Percentiles rank a stretch among this genome's conserved stretches.
These are phyloP conservation scores for Melastoma malabathricum DNA, from an alignment of 345 rosid species.

Conservation along the genomic window DNA sequence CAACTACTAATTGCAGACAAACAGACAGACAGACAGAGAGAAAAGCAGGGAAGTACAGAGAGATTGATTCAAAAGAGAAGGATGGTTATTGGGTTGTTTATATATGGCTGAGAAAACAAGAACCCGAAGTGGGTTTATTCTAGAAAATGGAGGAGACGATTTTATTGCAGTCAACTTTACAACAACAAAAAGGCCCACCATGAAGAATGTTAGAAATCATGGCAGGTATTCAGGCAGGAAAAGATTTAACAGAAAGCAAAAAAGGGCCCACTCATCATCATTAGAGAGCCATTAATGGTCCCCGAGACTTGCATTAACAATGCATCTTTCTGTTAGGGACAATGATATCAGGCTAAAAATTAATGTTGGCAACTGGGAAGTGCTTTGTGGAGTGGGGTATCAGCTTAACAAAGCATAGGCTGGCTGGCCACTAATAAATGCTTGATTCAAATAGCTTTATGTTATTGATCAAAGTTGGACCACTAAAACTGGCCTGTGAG, in stretches of 20 bases:
- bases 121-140: background rate
- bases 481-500: too few species aligned
- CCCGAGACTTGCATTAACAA: too few species aligned
- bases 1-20: conserved; percentile 1
- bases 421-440: too few species aligned
- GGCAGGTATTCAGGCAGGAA: conserved; percentile 7
- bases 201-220: conserved; percentile 13
- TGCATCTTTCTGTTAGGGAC: too few species aligned
- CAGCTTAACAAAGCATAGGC: too few species aligned
- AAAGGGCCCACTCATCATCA: background rate
- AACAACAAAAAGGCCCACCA: conserved; percentile 8
- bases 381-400: too few species aligned
- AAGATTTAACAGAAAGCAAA: conserved; percentile 6
- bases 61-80: background rate
- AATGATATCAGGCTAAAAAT: too few species aligned
- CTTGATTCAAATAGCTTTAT: too few species aligned
- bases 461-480: too few species aligned
- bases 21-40: conserved; percentile 3
- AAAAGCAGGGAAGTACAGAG: background rate
- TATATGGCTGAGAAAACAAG: conserved; percentile 5
- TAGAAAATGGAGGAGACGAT: conserved; percentile 2
- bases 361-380: too few species aligned
- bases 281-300: too few species aligned
- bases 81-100: conserved; percentile 2
- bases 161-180: background rate